phyloP scores from a whole-genome alignment of 2,329 filamentous ascomycete genomes.

The Aspergillus oerlinghausenensis region DNA sequence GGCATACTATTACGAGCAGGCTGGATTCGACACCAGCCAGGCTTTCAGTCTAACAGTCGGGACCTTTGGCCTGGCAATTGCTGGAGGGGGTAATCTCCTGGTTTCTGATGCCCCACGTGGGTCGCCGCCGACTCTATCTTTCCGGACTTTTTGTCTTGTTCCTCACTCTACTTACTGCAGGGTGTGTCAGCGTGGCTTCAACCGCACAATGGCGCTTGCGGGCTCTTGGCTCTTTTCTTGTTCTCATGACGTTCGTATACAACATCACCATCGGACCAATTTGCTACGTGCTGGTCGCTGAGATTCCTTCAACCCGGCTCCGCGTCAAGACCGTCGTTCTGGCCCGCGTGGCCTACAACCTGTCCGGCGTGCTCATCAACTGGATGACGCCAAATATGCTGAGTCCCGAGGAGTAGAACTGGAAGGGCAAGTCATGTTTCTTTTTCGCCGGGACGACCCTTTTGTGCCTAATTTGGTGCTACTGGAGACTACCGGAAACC shows the following conservation, averaged over 20 bases:
- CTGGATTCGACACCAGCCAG: conserved; percentile 29
- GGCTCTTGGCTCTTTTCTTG: conserved; percentile 44
- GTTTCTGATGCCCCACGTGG: conserved; percentile 36
- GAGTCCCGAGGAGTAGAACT: conserved; percentile 76
- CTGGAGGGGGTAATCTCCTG: conserved; percentile 50
- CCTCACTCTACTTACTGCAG: conserved; percentile 16
- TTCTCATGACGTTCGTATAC: conserved; percentile 52
- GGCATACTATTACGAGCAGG: conserved; percentile 33
- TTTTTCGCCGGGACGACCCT: conserved; percentile 76
- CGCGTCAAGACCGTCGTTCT: conserved; percentile 53
- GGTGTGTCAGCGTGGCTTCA: conserved; percentile 13
- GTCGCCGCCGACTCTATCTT: conserved; percentile 39
- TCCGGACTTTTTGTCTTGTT: conserved; percentile 19
- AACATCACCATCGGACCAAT: conserved; percentile 52
- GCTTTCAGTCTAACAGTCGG: conserved; percentile 43
- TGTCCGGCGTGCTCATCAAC: conserved; percentile 61
- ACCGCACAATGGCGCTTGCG: conserved; percentile 24
- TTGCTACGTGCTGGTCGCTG: conserved; percentile 50
- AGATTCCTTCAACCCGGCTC: conserved; percentile 51
- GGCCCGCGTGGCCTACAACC: conserved; percentile 48
- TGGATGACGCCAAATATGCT: conserved; percentile 67
- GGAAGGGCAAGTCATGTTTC: conserved; percentile 76
- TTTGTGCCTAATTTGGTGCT: conserved; percentile 69
- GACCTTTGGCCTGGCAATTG: conserved; percentile 57
- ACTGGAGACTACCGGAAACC: conserved; percentile 72